These are phyloP conservation scores for Cinchona pubescens DNA, from an alignment of 257 asterid genomes.

Conservation along the genomic window DNA sequence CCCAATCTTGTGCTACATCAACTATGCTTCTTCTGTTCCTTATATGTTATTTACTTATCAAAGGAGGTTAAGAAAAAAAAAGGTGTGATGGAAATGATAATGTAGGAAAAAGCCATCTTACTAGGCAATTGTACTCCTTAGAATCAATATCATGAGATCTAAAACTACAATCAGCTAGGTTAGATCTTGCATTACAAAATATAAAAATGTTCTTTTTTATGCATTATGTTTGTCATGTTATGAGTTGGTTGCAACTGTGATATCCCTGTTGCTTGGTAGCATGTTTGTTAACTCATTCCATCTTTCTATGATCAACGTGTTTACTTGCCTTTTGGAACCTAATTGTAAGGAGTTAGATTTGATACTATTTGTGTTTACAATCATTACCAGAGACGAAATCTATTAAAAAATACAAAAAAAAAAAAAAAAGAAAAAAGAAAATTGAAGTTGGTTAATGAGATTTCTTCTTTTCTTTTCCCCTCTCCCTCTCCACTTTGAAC, in stretches of 20 bases:
- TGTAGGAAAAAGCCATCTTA: neutral
- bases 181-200: neutral
- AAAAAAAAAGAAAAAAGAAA: too few relatives aligned
- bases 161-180: neutral
- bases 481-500: too few relatives aligned
- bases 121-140: neutral
- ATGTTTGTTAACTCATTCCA: neutral
- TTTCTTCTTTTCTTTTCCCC: neutral
- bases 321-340: neutral
- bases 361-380: too few relatives aligned
- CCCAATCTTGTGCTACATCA: too few relatives aligned
- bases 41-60: neutral
- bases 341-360: neutral
- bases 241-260: too few relatives aligned
- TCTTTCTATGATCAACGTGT: neutral
- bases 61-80: neutral
- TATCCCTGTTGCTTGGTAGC: neutral
- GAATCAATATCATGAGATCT: neutral
- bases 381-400: too few relatives aligned
- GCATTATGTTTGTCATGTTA: too few relatives aligned
- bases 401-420: too few relatives aligned
- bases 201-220: too few relatives aligned
- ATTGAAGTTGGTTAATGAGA: neutral
- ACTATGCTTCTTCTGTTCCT: neutral
- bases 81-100: too few relatives aligned